Evolutionary conservation across 2,329 filamentous ascomycete genomes (phyloP), one percentile per base, ranked within the genome.

Genomic region (Aspergillus sp.): DNA sequence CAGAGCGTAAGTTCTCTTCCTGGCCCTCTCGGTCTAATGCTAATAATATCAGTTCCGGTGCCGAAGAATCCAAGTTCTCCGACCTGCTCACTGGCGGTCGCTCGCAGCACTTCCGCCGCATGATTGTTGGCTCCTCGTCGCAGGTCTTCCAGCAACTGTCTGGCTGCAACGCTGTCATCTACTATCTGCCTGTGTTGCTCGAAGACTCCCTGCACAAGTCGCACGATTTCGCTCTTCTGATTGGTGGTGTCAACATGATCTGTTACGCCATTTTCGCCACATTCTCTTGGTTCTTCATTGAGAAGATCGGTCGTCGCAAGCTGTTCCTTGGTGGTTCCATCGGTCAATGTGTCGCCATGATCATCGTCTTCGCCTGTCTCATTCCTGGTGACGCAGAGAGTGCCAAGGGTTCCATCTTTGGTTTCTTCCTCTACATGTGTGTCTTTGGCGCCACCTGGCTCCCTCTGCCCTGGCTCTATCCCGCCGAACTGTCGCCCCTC

Each of bases 381-480:
- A 51, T 56, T 19, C 44, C 41, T 6, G 45, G 40, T 8, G 46
- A 36, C 11, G 6, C 31, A 4, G 29, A 34, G 10, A 39, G 36
- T 8, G 46, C 52, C 27, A 51, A 51, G 37, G 53, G 53, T 30
- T 47, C 51, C 19, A 44, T 42, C 10, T 50, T 54, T 6, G 47
- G 50, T 81, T 26, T 83, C 51, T 61, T 61, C 48, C 5, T 38
- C 27, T 38, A 38, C 36, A 38, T 38, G 36, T 38, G 36, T 9
- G 26, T 38, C 36, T 38, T 38, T 5, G 36, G 36, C 3, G 36
- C 36, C 6, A 38, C 36, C 36, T 38, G 36, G 36, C 10, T 38
- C 27, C 36, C 36, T n/a, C 36, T 38, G 1, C 36, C 36, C 27
- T 38, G 36, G 36, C 26, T 38, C 9, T 38, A 38, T 27, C 36